Percentiles rank a stretch among this genome's conserved stretches.
phyloP scores from a whole-genome alignment of 495 filamentous ascomycete species.

The Penicillium egyptiacum region DNA sequence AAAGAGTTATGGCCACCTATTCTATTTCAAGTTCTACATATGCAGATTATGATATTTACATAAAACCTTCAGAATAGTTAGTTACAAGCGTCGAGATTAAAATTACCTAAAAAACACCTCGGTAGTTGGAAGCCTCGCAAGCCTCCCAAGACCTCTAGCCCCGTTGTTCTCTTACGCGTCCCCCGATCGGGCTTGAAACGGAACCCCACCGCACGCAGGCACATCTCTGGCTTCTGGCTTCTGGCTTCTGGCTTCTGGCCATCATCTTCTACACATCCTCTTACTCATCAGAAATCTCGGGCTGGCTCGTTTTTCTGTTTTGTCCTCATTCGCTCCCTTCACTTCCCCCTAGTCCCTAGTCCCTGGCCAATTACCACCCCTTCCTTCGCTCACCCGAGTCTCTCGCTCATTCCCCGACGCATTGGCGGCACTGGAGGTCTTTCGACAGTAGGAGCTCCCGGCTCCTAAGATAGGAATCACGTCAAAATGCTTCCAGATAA shows the following conservation, averaged over 20 bases:
- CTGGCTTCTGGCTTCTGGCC: neutral
- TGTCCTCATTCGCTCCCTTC: constrained; percentile 10
- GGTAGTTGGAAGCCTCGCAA: neutral
- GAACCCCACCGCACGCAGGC: constrained; percentile 38
- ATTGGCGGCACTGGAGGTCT: constrained; percentile 42
- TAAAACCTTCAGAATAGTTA: neutral
- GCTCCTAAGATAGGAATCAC: constrained; percentile 38
- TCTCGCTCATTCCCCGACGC: constrained; percentile 19
- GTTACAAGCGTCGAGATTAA: too few relatives aligned
- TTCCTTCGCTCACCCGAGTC: constrained; percentile 23
- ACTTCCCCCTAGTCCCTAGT: neutral
- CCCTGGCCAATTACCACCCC: neutral
- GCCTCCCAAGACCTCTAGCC: neutral
- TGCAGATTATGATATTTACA: neutral
- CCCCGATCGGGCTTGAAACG: constrained; percentile 34
- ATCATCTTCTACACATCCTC: constrained; percentile 13
- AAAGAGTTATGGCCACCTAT: too few relatives aligned
- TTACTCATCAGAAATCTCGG: constrained; percentile 28
- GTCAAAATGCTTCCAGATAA: constrained; percentile 80
- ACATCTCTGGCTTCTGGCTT: constrained; percentile 9
- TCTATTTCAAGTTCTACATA: too few relatives aligned
- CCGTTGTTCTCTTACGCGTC: constrained; percentile 30
- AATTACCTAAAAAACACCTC: neutral
- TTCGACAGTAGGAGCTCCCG: constrained; percentile 40
- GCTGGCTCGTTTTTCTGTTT: constrained; percentile 31